These are phyloP conservation scores for Boletus pseudopeckii DNA, from an alignment of 768 basidiomycete genomes.

Conservation along the genomic window DNA sequence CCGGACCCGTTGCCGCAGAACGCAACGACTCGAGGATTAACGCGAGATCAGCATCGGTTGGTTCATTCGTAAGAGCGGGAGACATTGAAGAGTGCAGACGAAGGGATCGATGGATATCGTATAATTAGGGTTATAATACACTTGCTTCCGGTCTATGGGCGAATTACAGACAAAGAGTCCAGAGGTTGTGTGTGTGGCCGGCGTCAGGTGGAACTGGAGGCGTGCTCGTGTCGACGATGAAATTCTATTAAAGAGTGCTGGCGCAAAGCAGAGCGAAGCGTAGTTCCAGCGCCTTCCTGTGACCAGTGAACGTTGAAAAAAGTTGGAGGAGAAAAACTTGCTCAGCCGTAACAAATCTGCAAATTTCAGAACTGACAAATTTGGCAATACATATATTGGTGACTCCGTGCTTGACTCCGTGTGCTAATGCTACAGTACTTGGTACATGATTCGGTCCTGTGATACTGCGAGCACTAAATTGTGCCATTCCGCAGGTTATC, in stretches of 20 bases:
- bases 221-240: slow-evolving; percentile 3
- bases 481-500: slow-evolving; percentile 78
- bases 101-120: slow-evolving; percentile 18
- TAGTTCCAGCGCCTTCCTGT: background rate
- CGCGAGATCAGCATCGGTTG: slow-evolving; percentile 42
- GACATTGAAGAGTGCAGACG: slow-evolving; percentile 39
- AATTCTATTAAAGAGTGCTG: background rate
- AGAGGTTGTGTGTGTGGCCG: slow-evolving; percentile 5
- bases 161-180: slow-evolving; percentile 12
- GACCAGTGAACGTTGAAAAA: background rate
- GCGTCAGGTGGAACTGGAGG: background rate
- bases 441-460: background rate
- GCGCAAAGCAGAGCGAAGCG: background rate
- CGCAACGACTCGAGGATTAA: slow-evolving; percentile 45
- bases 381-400: background rate
- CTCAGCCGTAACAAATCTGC: background rate
- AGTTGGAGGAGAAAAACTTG: background rate
- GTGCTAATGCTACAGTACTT: background rate
- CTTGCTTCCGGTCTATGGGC: slow-evolving; percentile 20
- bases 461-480: slow-evolving; percentile 18
- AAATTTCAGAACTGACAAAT: slow-evolving; percentile 9
- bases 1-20: slow-evolving; percentile 60
- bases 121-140: slow-evolving; percentile 19
- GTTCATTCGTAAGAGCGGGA: slow-evolving; percentile 48
- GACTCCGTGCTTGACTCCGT: no score